phyloP scores from a whole-genome alignment of 345 rosid genomes.

The Viola odorata region DNA sequence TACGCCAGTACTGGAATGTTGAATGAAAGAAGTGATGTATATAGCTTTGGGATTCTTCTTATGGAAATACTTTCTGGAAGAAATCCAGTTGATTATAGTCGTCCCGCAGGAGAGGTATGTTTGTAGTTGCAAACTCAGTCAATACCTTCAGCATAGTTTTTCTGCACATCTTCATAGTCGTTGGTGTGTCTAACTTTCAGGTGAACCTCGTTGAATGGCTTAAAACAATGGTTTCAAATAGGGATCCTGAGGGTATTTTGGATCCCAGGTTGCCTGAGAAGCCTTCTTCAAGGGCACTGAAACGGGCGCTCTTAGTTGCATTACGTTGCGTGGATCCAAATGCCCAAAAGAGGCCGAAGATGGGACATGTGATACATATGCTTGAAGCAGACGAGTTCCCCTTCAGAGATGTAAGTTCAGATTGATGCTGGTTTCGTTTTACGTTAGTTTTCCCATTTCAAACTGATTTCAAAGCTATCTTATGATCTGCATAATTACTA shows the following conservation, averaged over 20 bases:
- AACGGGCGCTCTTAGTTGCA: conserved; percentile 87
- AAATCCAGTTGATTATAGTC: conserved; percentile 89
- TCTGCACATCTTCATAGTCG: not conserved
- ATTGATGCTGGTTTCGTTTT: not conserved
- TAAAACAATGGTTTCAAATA: conserved; percentile 77
- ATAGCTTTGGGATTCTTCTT: conserved; percentile 88
- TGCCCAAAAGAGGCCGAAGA: conserved; percentile 90
- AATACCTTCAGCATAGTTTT: not conserved
- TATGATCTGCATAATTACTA: too few species aligned
- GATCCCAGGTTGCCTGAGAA: conserved; percentile 73
- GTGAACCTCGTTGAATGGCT: conserved; percentile 96
- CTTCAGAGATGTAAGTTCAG: conserved; percentile 54
- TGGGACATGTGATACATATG: conserved; percentile 96
- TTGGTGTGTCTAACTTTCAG: conserved; percentile 29
- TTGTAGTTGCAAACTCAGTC: conserved; percentile 1
- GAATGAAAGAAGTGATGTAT: conserved; percentile 90
- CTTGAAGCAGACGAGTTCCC: conserved; percentile 93
- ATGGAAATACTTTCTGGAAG: conserved; percentile 95
- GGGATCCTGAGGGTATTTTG: conserved; percentile 74
- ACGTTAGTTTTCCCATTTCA: too few species aligned
- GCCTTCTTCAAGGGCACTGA: conserved; percentile 77
- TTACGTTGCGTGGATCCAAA: conserved; percentile 91
- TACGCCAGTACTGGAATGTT: conserved; percentile 98
- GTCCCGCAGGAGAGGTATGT: conserved; percentile 77
- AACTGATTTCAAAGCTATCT: too few species aligned